Evolutionary conservation across 352 stramenopile genomes (phyloP), one percentile per base, ranked within the genome.

Genomic region (Globisporangium abappressorium): DNA sequence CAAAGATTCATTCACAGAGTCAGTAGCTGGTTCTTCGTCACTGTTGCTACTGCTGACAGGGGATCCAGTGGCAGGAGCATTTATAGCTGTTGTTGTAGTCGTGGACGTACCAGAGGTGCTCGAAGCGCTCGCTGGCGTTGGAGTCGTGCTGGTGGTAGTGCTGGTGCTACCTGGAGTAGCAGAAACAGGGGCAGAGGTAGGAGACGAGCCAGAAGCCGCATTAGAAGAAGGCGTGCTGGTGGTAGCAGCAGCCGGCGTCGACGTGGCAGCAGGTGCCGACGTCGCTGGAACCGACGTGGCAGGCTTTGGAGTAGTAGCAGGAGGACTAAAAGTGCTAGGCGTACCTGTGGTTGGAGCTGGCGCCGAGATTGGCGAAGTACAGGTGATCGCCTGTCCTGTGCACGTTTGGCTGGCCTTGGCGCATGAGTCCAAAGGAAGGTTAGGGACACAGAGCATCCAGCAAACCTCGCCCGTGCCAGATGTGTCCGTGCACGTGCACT

Each of bases 391-490:
- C 92, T 84, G 54, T n/a, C 54, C 54, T 5, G 54, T 59, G 54
- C 54, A 59, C 54, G 54, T 59, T 28, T 59, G 54, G 8, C 54
- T 59, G 18, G 15, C 34, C 54, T 59, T 59, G 54, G 54, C 54
- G n/a, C 54, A 59, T n/a, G 54, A 41, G 28, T 59, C 54, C 54
- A 34, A 43, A 9, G 54, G 54, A n/a, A 59, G 54, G 54, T 22
- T 59, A 22, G 54, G 5, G 12, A 59, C 54, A 33, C 82, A 90
- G 12, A 85, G 64, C 80, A 89, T 89, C 82, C 82, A 89, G 70
- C 80, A 90, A 34, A 36, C 14, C 7, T 79, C 78, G 2, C 66
- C 75, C 11, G 72, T 26, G 15, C 62, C 57, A 0, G 65, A 3
- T 46, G 69, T 7, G 66, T 84, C 69, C 11, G 61, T 69, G 64